Base-by-base conservation (phyloP, 805 yeast species). In the Starmerella ratchasimensis region DNA sequence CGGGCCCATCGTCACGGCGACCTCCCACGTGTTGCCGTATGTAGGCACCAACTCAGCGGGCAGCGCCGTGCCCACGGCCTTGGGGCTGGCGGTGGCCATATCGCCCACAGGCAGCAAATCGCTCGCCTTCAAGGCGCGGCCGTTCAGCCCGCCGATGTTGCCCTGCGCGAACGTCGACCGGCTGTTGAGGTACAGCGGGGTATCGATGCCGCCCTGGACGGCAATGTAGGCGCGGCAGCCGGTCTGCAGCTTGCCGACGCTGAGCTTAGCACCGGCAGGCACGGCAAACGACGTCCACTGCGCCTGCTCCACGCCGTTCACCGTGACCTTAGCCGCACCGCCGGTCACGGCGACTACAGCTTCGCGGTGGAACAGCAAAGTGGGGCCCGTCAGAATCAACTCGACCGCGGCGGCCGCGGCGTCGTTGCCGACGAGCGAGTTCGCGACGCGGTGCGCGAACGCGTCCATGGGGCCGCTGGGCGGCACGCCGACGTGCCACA, bases 391-490 rank as follows among this genome's bases (percentile, higher is more conserved):
- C 51, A 88, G 64, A 2, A 97, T 90, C 41, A 81, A 66, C 61
- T 88, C 98, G 54, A 88, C 68, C 25, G 93, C 95, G 5, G 97
- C 94, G 9, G 95, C 79, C 31, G 68, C 63, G 46, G 66, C 61
- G 48, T 76, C 71, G 60, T 88, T 90, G 43, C 96, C 97, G 31
- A 88, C 97, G 52, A 82, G 74, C 55, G 80, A 66, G 64, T 88
- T 88, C 16, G 94, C 95, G 45, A 82, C 58, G 52, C 95, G 69
- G 65, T 86, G 86, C 4, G 96, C 76, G 52, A 76, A 86, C 43
- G 76, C 72, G 61, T 88, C 98, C 97, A 88, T 90, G 42, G 97
- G 95, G 32, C 98, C 98, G 28, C 94, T 82, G 6, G 97, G 97
- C 19, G 98, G 98, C 39, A 88, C 97, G 57, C 98, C 98, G 49